A percentile compares a stretch with the other conserved stretches of the same genome.
phyloP scores from a whole-genome alignment of 306 rosid genomes.

The Cicer arietinum region DNA sequence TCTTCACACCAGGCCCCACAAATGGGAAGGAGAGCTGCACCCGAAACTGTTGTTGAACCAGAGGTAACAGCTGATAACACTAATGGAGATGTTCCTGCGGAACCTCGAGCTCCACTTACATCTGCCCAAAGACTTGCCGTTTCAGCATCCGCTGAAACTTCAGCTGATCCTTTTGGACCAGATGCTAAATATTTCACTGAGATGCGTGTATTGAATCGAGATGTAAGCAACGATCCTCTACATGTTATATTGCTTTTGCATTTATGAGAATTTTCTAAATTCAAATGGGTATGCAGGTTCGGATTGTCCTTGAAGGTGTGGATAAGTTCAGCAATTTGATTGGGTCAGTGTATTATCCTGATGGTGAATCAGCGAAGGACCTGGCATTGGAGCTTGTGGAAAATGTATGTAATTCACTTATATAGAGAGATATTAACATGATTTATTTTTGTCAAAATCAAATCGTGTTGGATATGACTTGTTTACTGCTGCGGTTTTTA shows the following conservation, averaged over 20 bases:
- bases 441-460: slow-evolving; percentile 19
- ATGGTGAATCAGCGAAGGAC: slow-evolving; percentile 93
- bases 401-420: slow-evolving; percentile 58
- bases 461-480: slow-evolving; percentile 3
- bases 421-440: slow-evolving; percentile 28
- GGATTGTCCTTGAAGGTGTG: slow-evolving; percentile 91
- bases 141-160: slow-evolving; percentile 70
- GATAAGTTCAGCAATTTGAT: slow-evolving; percentile 97
- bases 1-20: slow-evolving; percentile 71
- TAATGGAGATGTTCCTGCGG: slow-evolving; percentile 72
- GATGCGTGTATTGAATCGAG: slow-evolving; percentile 85
- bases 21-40: slow-evolving; percentile 86
- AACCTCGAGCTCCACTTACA: slow-evolving; percentile 78
- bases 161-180: slow-evolving; percentile 78
- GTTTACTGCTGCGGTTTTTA: slow-evolving; percentile 28
- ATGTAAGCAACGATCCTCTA: slow-evolving; percentile 55
- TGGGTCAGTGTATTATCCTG: slow-evolving; percentile 93
- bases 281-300: slow-evolving; percentile 69
- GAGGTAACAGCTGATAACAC: slow-evolving; percentile 60
- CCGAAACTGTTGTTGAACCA: slow-evolving; percentile 65
- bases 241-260: slow-evolving; percentile 28
- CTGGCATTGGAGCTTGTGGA: slow-evolving; percentile 93
- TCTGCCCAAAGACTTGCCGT: slow-evolving; percentile 95
- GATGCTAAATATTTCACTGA: slow-evolving; percentile 98
- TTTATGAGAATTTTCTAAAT: slow-evolving; percentile 43